Evolutionary conservation across 2,329 filamentous ascomycete genomes (phyloP).

Genomic region (Leptoxyphium fumago): DNA sequence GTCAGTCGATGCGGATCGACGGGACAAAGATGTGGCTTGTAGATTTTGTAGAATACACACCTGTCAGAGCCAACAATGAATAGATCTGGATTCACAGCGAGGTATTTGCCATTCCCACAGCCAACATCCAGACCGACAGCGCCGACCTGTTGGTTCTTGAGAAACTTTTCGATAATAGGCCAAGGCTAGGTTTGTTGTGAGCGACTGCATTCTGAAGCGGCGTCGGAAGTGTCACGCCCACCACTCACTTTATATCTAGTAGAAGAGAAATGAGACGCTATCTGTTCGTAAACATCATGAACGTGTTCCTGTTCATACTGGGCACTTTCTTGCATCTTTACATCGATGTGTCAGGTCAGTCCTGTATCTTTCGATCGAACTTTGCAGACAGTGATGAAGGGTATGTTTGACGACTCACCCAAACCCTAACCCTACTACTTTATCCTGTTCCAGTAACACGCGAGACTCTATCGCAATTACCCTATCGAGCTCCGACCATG

Average conservation of each 20-base stretch:
- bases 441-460: no score
- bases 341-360: no score
- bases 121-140: slow-evolving; percentile 79
- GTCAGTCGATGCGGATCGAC: neutral
- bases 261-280: slow-evolving; percentile 70
- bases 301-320: slow-evolving; percentile 77
- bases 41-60: slow-evolving; percentile 32
- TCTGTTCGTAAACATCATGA: slow-evolving; percentile 79
- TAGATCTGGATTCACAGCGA: slow-evolving; percentile 60
- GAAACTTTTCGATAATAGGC: slow-evolving; percentile 76
- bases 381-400: no score
- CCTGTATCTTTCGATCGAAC: no score
- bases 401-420: neutral
- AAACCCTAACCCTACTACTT: neutral
- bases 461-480: no score
- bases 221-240: no score
- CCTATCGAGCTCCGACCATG: neutral
- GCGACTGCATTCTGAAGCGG: no score
- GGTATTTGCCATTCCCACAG: slow-evolving; percentile 94
- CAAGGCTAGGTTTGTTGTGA: slow-evolving; percentile 46
- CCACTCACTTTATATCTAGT: slow-evolving; percentile 52
- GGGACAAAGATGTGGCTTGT: neutral
- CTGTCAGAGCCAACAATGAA: slow-evolving; percentile 78
- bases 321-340: slow-evolving; percentile 23
- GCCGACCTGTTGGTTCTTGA: slow-evolving; percentile 50